These are phyloP conservation scores for Geotrichum bryndzae DNA, from an alignment of 1,139 yeast species.

Conservation along the genomic window DNA sequence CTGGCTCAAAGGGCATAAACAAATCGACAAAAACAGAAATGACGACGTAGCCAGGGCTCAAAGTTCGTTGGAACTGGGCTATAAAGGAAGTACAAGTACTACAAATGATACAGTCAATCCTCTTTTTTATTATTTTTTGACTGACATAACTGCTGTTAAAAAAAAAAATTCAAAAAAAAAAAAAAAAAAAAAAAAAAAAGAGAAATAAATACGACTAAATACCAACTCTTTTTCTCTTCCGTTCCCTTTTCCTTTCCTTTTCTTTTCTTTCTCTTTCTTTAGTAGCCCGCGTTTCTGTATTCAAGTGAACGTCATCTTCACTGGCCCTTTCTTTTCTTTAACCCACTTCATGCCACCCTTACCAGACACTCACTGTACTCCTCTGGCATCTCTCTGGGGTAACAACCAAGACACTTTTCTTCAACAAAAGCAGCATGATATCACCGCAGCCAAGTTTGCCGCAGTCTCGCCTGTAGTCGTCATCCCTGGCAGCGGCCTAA, in stretches of 20 bases:
- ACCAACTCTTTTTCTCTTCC: not conserved
- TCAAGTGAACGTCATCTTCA: not conserved
- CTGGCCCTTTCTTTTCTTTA: not conserved
- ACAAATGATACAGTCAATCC: not conserved
- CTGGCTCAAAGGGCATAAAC: too few species aligned
- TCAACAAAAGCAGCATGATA: conserved; percentile 3
- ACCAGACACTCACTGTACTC: conserved; percentile 24
- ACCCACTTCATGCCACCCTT: conserved; percentile 1
- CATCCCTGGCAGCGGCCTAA: conserved; percentile 5
- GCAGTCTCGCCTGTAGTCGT: not conserved
- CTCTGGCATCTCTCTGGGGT: conserved; percentile 29
- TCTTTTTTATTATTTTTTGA: not conserved
- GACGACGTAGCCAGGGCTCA: not conserved
- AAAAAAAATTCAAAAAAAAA: not conserved
- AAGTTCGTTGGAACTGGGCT: not conserved
- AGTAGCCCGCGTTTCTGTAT: not conserved
- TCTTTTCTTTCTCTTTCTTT: conserved; percentile 1
- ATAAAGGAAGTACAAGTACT: not conserved
- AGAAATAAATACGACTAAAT: not conserved
- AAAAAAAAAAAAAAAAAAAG: not conserved
- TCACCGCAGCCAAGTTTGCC: not conserved
- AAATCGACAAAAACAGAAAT: not conserved
- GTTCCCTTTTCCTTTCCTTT: not conserved
- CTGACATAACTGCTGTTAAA: not conserved
- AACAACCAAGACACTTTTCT: not conserved